Base-by-base conservation (phyloP, 805 yeast genomes). In the Candida caryicola region DNA sequence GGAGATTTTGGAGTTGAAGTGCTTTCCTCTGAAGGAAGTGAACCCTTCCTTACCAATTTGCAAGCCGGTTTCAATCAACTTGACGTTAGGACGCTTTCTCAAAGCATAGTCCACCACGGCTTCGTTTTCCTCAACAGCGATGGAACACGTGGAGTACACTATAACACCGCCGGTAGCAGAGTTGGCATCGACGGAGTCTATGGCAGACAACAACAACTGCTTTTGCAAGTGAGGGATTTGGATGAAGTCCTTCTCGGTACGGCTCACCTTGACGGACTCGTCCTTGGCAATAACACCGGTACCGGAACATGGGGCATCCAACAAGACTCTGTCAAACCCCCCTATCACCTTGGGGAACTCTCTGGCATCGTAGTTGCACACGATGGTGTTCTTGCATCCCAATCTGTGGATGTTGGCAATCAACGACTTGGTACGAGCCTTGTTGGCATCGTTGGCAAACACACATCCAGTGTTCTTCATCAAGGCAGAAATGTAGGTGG, bases 261-360 rank as follows among this genome's bases (percentile, higher is more conserved):
- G 83, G 46, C 85, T 82, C 10, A 85, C 82, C 66, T 93, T 93
- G 45, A 93, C 98, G 37, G 87, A 81, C 58, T 88, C 95, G 69
- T 93, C 99, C 69, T 93, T 93, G 44, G 96, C 93, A 58, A 93
- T 93, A 51, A 93, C 99, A 68, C 99, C 99, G 2, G 99, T 91
- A 71, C 99, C 99, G 5, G 99, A 89, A 69, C 99, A 93, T 49
- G 99, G 99, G 23, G 99, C 99, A 74, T 93, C 99, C 51, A 93
- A 73, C 47, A 93, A 69, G 28, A 93, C 81, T 65, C 99, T 80
- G 62, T 93, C 98, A 54, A 93, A 93, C 0, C 99, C 99, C 51
- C 99, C 99, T 60, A 93, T 88, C 26, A 93, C 97, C 62, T 88
- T 88, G 34, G 99, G 98, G 61, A 93, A 93, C 64, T 91, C 97